Percentiles rank a stretch among this genome's conserved stretches.
These are phyloP conservation scores for Colletotrichum somersetense DNA, from an alignment of 2,329 filamentous ascomycete genomes.

Conservation along the genomic window DNA sequence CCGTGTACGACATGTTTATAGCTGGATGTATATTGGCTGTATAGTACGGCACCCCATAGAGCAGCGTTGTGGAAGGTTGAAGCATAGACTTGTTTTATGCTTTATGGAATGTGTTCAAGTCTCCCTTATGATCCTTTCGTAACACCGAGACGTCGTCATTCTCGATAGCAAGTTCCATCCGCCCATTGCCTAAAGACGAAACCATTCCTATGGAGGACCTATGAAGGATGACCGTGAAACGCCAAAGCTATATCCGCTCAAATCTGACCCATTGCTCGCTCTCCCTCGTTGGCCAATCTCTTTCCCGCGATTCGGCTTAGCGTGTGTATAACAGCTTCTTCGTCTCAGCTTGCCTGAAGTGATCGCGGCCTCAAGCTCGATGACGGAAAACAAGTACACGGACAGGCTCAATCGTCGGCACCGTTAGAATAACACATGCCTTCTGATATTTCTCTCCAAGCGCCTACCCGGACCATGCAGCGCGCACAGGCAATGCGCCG, in stretches of 20 bases:
- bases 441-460: background rate
- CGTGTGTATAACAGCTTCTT: background rate
- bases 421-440: background rate
- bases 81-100: background rate
- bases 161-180: too few relatives aligned
- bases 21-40: background rate
- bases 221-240: background rate
- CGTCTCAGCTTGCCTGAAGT: background rate
- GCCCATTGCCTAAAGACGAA: background rate
- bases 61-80: background rate
- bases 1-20: constrained; percentile 12
- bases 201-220: background rate
- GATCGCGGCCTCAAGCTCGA: background rate
- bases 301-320: background rate
- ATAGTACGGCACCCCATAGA: background rate
- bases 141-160: background rate
- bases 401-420: background rate
- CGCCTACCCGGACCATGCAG: background rate
- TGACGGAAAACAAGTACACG: background rate
- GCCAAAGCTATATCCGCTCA: background rate
- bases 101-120: too few relatives aligned
- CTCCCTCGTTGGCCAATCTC: background rate
- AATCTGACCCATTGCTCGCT: background rate
- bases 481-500: background rate
- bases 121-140: background rate